Evolutionary conservation across 345 rosid species (phyloP), one percentile per base, ranked within the genome.

Genomic region (Draba incana): DNA sequence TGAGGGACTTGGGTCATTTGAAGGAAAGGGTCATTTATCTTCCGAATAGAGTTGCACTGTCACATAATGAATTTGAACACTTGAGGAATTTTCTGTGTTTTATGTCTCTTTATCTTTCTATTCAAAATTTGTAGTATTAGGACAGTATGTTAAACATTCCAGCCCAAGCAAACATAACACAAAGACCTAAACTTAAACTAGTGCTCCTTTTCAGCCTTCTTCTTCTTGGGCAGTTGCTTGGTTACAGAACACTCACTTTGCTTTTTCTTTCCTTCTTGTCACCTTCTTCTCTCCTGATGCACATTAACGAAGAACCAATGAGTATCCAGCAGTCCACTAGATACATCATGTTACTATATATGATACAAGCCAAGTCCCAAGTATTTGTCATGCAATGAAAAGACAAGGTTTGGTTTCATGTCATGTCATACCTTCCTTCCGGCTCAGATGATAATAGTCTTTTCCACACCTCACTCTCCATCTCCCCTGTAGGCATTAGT

Each of bases 381-480:
- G 54, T 41, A 3, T 33, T 33, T 33, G 37, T 6, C 27, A 10
- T 14, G 15, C 23, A 27, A 42, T 28, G 42, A 54, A 25, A 57
- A 58, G 20, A 39, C 53, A 35, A 59, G 25, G 31, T 58, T 41
- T 41, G 44, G 67, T 20, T 59, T 49, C 37, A 41, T 59, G 60
- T 9, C 54, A 61, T 61, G 52, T 8, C 54, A 61, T 61, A 59
- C 75, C 68, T 27, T 60, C 23, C 33, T 35, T 56, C 41, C 47
- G 5, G 37, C 38, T 68, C 38, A 46, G 72, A 46, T 31, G 62
- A 61, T 61, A 54, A 51, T 43, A 70, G 62, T 52, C 61, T 70
- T 61, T 42, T 61, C 75, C 75, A 70, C 13, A 70, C 54, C 54
- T 61, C 68, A 43, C 68, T 35, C 47, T 70, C 75, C 39, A 70